These are phyloP conservation scores for Vigna angularis DNA, from an alignment of 306 rosid species.

Conservation along the genomic window DNA sequence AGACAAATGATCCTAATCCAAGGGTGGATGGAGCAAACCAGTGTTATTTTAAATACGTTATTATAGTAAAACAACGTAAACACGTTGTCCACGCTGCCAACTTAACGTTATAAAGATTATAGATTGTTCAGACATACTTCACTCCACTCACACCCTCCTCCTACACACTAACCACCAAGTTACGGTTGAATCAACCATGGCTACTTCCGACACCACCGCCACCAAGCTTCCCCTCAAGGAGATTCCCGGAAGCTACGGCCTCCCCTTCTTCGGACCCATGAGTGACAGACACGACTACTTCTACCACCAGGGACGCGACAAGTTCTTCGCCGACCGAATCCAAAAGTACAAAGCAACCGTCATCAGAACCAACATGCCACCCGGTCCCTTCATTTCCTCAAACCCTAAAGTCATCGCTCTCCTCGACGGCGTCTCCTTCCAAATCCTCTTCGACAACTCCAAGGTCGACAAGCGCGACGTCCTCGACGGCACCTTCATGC, in stretches of 20 bases:
- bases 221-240: slow-evolving; percentile 38
- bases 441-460: slow-evolving; percentile 65
- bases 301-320: slow-evolving; percentile 73
- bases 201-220: neutral
- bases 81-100: no score
- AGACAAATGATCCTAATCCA: no score
- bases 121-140: no score
- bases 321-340: slow-evolving; percentile 58
- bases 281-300: slow-evolving; percentile 71
- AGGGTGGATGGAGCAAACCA: no score
- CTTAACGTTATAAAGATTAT: no score
- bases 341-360: slow-evolving; percentile 65
- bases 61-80: no score
- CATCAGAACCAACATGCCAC: slow-evolving; percentile 80
- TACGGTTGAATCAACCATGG: neutral
- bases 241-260: slow-evolving; percentile 75
- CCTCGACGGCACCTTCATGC: slow-evolving; percentile 87
- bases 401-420: slow-evolving; percentile 66
- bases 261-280: slow-evolving; percentile 64
- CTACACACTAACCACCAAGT: no score
- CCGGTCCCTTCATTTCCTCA: slow-evolving; percentile 68
- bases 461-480: slow-evolving; percentile 71
- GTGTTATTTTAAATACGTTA: no score
- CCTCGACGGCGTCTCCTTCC: slow-evolving; percentile 68
- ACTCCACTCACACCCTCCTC: no score